A percentile compares a stretch with the other conserved stretches of the same genome.
phyloP scores from a whole-genome alignment of 73 alveolate genomes.

The Paramecium biaurelia region DNA sequence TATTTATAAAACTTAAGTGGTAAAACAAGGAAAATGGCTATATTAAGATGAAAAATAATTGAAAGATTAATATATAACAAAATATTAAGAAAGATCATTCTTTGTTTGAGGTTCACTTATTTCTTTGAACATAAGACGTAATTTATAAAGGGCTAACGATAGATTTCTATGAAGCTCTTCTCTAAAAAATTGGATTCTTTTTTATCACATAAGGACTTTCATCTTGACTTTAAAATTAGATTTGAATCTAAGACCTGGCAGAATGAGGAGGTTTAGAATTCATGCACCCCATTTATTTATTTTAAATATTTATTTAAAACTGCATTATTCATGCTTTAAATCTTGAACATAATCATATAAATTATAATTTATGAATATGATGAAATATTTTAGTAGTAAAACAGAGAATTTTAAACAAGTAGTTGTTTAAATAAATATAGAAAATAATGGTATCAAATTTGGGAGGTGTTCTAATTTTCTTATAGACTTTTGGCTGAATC shows the following conservation, averaged over 20 bases:
- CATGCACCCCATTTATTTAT: background rate
- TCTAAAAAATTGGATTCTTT: background rate
- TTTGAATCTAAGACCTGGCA: background rate
- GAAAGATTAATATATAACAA: background rate
- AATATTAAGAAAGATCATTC: slow-evolving; percentile 24
- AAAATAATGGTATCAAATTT: background rate
- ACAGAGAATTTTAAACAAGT: background rate
- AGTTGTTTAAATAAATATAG: background rate
- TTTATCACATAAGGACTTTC: slow-evolving; percentile 15
- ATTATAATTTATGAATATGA: background rate
- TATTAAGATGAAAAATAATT: background rate
- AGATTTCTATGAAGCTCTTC: slow-evolving; percentile 17
- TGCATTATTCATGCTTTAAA: background rate
- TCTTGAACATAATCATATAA: background rate
- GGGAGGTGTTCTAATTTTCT: background rate
- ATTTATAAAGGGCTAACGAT: background rate
- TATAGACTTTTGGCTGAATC: background rate
- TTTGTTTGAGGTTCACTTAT: background rate
- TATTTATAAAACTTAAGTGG: background rate
- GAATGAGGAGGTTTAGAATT: slow-evolving; percentile 9
- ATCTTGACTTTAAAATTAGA: background rate
- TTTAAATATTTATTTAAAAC: slow-evolving; percentile 18
- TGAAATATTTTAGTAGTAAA: background rate
- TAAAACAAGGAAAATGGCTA: background rate
- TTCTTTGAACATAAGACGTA: background rate